Conservation (phyloP, 371 early-diverging fungal species). For the Zopfochytrium polystomum region DNA sequence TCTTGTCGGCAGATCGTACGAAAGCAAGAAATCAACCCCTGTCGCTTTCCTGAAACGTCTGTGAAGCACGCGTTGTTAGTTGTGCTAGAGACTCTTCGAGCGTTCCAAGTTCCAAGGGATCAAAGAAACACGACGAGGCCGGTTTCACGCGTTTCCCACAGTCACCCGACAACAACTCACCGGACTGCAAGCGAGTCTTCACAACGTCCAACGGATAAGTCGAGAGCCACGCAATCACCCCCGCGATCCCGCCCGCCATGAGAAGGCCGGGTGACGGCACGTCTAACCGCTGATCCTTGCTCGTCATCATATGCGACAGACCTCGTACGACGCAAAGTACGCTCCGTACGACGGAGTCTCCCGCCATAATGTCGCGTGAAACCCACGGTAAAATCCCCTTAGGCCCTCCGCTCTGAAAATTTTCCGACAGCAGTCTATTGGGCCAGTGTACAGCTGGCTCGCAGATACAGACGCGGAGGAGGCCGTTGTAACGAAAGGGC, state of each 20-base stretch:
- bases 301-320: conserved; percentile 42
- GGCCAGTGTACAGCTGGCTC: conserved; percentile 31
- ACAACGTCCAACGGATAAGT: conserved; percentile 79
- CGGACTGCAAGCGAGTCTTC: conserved; percentile 69
- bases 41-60: conserved; percentile 43
- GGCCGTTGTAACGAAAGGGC: no score
- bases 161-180: no score
- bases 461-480: no score
- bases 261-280: conserved; percentile 55
- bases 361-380: conserved; percentile 60
- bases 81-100: no score
- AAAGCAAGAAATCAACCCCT: conserved; percentile 53
- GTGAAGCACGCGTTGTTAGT: no score
- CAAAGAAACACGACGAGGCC: neutral
- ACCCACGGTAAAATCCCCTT: conserved; percentile 63
- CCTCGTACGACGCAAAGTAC: conserved; percentile 72
- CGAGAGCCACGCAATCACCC: conserved; percentile 73
- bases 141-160: no score
- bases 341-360: conserved; percentile 75
- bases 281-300: conserved; percentile 34
- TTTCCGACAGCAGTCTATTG: conserved; percentile 54
- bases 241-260: conserved; percentile 73
- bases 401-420: conserved; percentile 58
- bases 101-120: no score
- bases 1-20: conserved; percentile 53